phyloP scores from a whole-genome alignment of 306 rosid species.

The Malus sieversii region DNA sequence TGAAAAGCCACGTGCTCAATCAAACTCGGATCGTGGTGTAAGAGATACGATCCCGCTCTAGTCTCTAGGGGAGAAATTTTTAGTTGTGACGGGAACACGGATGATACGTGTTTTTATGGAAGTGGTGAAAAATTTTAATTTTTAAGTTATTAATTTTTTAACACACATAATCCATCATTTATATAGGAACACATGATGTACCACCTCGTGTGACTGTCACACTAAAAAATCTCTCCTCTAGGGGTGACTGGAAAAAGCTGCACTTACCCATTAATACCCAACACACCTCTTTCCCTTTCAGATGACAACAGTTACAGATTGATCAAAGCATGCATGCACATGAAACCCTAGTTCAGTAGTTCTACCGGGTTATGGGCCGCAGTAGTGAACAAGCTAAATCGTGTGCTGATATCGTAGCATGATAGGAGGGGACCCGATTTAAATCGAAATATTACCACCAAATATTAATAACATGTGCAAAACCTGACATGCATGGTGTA shows the following conservation, averaged over 20 bases:
- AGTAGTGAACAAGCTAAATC: background rate
- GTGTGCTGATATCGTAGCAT: background rate
- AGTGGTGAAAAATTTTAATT: no score
- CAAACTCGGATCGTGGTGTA: background rate
- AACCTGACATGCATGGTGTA: background rate
- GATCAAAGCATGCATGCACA: background rate
- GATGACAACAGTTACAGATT: background rate
- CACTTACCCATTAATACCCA: background rate
- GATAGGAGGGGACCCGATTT: background rate
- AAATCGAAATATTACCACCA: background rate
- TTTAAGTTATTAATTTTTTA: no score
- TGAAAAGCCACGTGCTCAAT: background rate
- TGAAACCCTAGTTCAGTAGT: background rate
- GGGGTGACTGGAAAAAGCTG: no score
- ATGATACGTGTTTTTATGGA: no score
- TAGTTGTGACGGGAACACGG: no score
- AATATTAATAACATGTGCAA: background rate
- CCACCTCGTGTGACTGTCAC: no score
- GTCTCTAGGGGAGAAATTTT: background rate
- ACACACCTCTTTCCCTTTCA: background rate
- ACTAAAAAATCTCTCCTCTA: background rate
- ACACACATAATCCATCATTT: no score
- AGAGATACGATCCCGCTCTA: background rate
- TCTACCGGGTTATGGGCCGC: background rate
- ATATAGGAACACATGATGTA: no score